Evolutionary conservation across 495 filamentous ascomycete species (phyloP).

Genomic region (Podospora conica): DNA sequence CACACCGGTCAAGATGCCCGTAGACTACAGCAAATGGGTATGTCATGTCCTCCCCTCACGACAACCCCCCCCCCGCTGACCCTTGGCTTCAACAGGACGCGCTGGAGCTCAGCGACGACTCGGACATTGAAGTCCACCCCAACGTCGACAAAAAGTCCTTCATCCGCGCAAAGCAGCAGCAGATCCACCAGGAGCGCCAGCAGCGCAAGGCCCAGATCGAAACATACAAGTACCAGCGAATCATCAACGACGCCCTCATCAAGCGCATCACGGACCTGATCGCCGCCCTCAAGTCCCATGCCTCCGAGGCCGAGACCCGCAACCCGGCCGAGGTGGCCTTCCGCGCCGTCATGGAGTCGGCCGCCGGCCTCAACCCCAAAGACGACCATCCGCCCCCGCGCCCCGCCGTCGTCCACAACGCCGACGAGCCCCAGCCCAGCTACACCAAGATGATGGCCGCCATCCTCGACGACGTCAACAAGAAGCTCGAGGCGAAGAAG

Average conservation of each 20-base stretch:
- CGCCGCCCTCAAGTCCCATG: slow-evolving; percentile 58
- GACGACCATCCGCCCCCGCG: slow-evolving; percentile 71
- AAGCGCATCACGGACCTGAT: slow-evolving; percentile 75
- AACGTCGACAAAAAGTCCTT: slow-evolving; percentile 99
- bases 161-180: slow-evolving; percentile 94
- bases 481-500: slow-evolving; percentile 67
- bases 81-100: slow-evolving; percentile 52
- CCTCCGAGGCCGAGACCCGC: slow-evolving; percentile 52
- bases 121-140: slow-evolving; percentile 95
- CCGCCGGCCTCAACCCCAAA: slow-evolving; percentile 48
- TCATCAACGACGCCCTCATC: slow-evolving; percentile 87
- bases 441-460: slow-evolving; percentile 96
- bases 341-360: slow-evolving; percentile 74
- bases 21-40: slow-evolving; percentile 95
- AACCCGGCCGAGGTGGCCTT: slow-evolving; percentile 80
- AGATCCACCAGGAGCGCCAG: slow-evolving; percentile 85
- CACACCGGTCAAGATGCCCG: slow-evolving; percentile 56
- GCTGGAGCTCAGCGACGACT: slow-evolving; percentile 94
- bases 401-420: slow-evolving; percentile 65
- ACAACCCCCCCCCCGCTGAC: not conserved
- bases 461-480: slow-evolving; percentile 89
- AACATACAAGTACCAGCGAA: slow-evolving; percentile 85
- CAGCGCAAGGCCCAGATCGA: slow-evolving; percentile 82
- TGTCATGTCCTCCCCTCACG: slow-evolving; percentile 11
- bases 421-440: slow-evolving; percentile 65